Base-by-base conservation (phyloP, 2,329 filamentous ascomycete species). In the Metarhizium guizhouense region DNA sequence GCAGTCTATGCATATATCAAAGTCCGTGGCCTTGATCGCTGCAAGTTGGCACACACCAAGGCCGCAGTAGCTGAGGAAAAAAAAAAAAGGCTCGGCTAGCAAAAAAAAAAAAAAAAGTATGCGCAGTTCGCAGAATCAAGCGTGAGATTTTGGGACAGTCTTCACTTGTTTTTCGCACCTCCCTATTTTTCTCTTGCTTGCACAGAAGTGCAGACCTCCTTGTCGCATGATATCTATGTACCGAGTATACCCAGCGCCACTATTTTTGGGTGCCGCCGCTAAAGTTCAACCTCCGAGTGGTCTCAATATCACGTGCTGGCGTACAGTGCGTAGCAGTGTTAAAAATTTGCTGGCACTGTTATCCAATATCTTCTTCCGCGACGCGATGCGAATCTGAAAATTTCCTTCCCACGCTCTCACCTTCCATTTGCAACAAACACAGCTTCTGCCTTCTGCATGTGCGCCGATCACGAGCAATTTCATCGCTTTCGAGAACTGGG, bases 271-370 rank as follows among this genome's bases (percentile, higher is more conserved):
- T 11, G 32, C 32, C 32, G 32, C 32, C 32, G 32, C 32, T 34
- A 34, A 11, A 34, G 32, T 18, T 8, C 10, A 0, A 49, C 11
- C 29, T 25, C 36, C 16, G n/a, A 20, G 50, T 38, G 34, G 42
- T 38, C 32, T 43, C n/a, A 30, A 30, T 43, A 36, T 63, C 68
- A 70, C 68, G 66, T 70, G 67, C 1, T 25, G 0, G 0, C 0
- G 0, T 47, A 70, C 68, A 69, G 68, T 70, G 67, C 55, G 10
- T 16, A n/a, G 0, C 2, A n/a, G 49, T 29, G 34, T 11, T 52
- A 63, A 68, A 65, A 59, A 54, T 65, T 67, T 67, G 47, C 56
- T 62, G 30, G 57, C 68, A 70, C 68, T 69, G 68, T 68, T 42
- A 56, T 43, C 3, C 62, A 65, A 69, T 70, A 70, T 68, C 65